These are phyloP conservation scores for Powellomyces hirtus DNA, from an alignment of 192 early-diverging fungal genomes.

Conservation along the genomic window DNA sequence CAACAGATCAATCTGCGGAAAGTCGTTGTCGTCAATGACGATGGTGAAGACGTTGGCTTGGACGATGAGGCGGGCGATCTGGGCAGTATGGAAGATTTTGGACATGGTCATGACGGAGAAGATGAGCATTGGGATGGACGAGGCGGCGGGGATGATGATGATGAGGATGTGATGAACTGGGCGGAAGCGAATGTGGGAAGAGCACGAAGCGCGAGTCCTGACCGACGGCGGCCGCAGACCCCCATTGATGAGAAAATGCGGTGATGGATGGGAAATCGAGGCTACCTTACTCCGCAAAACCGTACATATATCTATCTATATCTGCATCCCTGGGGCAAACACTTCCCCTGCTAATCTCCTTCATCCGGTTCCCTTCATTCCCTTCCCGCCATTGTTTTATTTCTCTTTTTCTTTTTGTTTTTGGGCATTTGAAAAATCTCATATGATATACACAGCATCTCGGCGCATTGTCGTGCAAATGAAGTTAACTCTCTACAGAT, in stretches of 20 bases:
- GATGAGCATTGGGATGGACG: background rate
- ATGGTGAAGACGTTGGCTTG: conserved; percentile 35
- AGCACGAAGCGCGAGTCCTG: background rate
- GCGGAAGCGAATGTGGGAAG: conserved; percentile 42
- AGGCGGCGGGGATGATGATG: conserved; percentile 6
- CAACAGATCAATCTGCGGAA: conserved; percentile 20
- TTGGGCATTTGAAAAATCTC: too few relatives aligned
- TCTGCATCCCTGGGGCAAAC: too few relatives aligned
- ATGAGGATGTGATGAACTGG: conserved; percentile 49
- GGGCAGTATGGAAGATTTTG: background rate
- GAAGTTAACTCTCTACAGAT: too few relatives aligned
- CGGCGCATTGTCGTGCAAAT: too few relatives aligned
- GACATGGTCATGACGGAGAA: conserved; percentile 16
- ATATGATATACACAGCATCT: too few relatives aligned
- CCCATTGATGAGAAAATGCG: background rate
- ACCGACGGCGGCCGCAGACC: background rate
- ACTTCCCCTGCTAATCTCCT: too few relatives aligned
- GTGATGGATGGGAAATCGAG: too few relatives aligned
- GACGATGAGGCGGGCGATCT: conserved; percentile 8
- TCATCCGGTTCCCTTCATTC: too few relatives aligned
- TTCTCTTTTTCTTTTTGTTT: too few relatives aligned
- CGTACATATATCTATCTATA: too few relatives aligned
- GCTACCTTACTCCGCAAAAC: too few relatives aligned
- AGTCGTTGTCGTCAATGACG: conserved; percentile 17
- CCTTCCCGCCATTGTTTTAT: too few relatives aligned